Percentiles rank a stretch among this genome's conserved stretches.
These are phyloP conservation scores for Russula abietina DNA, from an alignment of 768 basidiomycete species.

Conservation along the genomic window DNA sequence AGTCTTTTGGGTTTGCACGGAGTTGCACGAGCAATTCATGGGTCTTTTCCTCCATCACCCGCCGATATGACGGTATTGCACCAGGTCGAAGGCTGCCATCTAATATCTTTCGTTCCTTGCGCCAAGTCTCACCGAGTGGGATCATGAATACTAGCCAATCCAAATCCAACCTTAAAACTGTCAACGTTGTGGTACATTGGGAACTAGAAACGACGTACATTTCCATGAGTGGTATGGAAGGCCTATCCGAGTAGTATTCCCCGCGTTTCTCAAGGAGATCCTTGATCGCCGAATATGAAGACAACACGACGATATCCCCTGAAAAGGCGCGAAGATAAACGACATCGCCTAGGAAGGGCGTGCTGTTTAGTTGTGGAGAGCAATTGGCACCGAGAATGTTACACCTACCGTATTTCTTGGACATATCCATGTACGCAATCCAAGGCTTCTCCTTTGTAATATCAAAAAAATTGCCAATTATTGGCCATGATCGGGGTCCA, in stretches of 20 bases:
- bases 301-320: background rate
- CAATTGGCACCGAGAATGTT: too few relatives aligned
- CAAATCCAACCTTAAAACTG: background rate
- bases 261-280: slow-evolving; percentile 18
- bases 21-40: too few relatives aligned
- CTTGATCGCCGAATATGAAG: background rate
- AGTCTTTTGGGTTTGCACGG: too few relatives aligned
- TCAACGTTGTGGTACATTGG: too few relatives aligned
- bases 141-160: background rate
- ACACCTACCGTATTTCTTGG: slow-evolving; percentile 6
- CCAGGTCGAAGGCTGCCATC: too few relatives aligned
- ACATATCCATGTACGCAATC: background rate
- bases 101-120: background rate
- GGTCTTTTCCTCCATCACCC: too few relatives aligned
- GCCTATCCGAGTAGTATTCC: background rate
- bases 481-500: background rate
- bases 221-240: background rate
- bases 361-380: background rate
- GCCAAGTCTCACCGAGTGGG: background rate
- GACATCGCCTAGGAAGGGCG: slow-evolving; percentile 2
- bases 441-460: background rate
- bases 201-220: background rate
- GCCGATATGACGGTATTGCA: too few relatives aligned
- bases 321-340: slow-evolving; percentile 4
- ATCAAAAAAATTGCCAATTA: slow-evolving; percentile 14